Percentiles rank a stretch among this genome's conserved stretches.
phyloP scores from a whole-genome alignment of 306 rosid genomes.

The Erythrophleum fordii region DNA sequence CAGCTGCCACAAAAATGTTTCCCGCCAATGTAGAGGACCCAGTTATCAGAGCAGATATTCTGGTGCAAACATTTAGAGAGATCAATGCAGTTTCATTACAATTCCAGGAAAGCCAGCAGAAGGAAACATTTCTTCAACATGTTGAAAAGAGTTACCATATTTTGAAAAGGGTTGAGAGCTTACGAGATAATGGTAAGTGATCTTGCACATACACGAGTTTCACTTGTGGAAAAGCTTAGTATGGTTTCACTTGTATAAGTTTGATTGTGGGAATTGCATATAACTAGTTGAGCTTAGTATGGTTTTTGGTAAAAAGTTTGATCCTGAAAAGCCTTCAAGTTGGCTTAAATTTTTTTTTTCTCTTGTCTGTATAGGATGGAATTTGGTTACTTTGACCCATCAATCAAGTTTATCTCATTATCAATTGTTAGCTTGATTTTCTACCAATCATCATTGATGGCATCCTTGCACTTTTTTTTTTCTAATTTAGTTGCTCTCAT shows the following conservation, averaged over 20 bases:
- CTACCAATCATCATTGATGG: background rate
- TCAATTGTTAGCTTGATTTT: slow-evolving; percentile 23
- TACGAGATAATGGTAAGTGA: slow-evolving; percentile 64
- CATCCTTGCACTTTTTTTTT: slow-evolving; percentile 25
- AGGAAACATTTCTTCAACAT: slow-evolving; percentile 78
- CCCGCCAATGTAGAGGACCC: slow-evolving; percentile 96
- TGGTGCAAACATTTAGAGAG: slow-evolving; percentile 86
- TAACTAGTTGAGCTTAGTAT: slow-evolving; percentile 1
- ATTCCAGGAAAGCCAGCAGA: slow-evolving; percentile 59
- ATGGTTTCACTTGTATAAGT: slow-evolving; percentile 24
- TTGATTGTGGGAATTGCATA: background rate
- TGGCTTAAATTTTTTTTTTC: background rate
- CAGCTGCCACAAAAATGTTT: slow-evolving; percentile 79
- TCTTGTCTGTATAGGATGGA: slow-evolving; percentile 25
- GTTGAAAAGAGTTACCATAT: slow-evolving; percentile 65
- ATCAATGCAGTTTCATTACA: slow-evolving; percentile 66
- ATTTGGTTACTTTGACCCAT: slow-evolving; percentile 27
- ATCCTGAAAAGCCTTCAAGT: slow-evolving; percentile 8
- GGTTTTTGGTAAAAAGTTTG: slow-evolving; percentile 11
- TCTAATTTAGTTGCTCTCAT: slow-evolving; percentile 38
- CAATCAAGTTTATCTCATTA: background rate
- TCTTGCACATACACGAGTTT: slow-evolving; percentile 7
- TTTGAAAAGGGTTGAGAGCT: slow-evolving; percentile 59
- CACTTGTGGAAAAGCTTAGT: slow-evolving; percentile 1
- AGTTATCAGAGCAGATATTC: slow-evolving; percentile 79